Percentiles rank a stretch among this genome's conserved stretches.
Conservation (phyloP, 305 asterid species). For the Solanum hybrid region DNA sequence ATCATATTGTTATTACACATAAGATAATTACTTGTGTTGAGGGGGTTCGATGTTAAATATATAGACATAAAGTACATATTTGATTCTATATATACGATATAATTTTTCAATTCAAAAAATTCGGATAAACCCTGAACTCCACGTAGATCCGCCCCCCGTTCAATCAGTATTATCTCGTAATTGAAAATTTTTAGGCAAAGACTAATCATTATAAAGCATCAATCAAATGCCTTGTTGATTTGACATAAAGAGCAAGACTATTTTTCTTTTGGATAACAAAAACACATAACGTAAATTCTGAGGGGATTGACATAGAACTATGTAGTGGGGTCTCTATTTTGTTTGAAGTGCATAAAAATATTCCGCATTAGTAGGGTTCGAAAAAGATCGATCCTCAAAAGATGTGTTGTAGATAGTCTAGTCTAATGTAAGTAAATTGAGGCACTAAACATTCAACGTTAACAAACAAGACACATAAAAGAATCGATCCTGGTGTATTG, state of each 20-base stretch:
- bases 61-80: too few species aligned
- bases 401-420: not conserved
- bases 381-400: too few species aligned
- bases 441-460: too few species aligned
- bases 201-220: not conserved
- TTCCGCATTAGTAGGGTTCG: fast-evolving
- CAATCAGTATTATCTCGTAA: too few species aligned
- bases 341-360: not conserved
- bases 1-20: not conserved
- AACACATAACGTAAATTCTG: fast-evolving
- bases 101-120: fast-evolving
- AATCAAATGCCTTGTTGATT: not conserved
- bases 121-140: fast-evolving
- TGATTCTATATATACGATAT: too few species aligned
- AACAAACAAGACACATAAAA: not conserved
- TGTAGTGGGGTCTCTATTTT: not conserved
- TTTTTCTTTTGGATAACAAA: not conserved
- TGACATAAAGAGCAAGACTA: too few species aligned
- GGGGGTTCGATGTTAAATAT: too few species aligned
- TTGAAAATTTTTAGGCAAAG: not conserved
- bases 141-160: fast-evolving
- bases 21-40: too few species aligned
- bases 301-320: not conserved
- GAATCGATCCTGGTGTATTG: too few species aligned
- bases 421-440: too few species aligned